phyloP scores from a whole-genome alignment of 2,329 filamentous ascomycete species.

The Fusarium dimerum region DNA sequence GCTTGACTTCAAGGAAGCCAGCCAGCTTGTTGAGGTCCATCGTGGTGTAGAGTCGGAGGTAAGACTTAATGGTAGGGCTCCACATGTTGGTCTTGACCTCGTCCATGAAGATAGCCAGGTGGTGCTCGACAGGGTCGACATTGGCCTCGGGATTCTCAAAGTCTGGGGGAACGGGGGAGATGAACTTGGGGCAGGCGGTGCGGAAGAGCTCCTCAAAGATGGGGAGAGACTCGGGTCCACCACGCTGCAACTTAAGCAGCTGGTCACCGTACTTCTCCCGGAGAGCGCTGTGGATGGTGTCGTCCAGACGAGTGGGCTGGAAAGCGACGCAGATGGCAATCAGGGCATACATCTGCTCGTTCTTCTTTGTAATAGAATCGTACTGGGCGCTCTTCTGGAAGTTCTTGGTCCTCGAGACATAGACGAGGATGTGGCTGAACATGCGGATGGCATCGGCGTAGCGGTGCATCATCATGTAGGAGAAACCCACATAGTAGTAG shows the following conservation, averaged over 20 bases:
- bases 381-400: conserved; percentile 99
- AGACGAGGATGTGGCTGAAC: conserved; percentile 99
- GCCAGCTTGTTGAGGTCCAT: conserved; percentile 99
- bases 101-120: conserved; percentile 97
- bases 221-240: conserved; percentile 90
- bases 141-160: conserved; percentile 97
- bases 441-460: conserved; percentile 99
- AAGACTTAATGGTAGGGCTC: conserved; percentile 96
- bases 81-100: conserved; percentile 99
- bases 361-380: conserved; percentile 99
- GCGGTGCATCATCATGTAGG: conserved; percentile 99
- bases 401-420: conserved; percentile 98
- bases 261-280: conserved; percentile 99
- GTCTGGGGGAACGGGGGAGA: conserved; percentile 93
- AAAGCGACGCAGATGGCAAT: conserved; percentile 99
- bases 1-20: conserved; percentile 93
- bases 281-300: conserved; percentile 97
- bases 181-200: conserved; percentile 98
- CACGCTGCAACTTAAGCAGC: conserved; percentile 93
- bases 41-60: conserved; percentile 97
- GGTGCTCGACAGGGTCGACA: conserved; percentile 95
- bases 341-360: conserved; percentile 99
- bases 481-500: conserved; percentile 99
- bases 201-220: conserved; percentile 99
- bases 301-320: conserved; percentile 93